These are phyloP conservation scores for Comarum palustre DNA, from an alignment of 306 rosid species.

Conservation along the genomic window DNA sequence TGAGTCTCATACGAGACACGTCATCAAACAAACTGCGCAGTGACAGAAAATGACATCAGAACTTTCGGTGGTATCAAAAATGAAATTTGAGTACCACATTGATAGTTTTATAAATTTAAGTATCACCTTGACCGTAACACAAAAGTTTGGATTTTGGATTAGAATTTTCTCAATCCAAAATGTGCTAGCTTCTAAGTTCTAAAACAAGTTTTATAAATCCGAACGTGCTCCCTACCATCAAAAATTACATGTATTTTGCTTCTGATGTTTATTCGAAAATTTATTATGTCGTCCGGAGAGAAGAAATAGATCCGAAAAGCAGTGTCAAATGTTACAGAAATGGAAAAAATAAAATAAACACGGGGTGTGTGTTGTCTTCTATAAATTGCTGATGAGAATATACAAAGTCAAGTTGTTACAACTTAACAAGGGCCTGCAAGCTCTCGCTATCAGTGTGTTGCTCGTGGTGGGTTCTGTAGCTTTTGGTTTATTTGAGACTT, in stretches of 20 bases:
- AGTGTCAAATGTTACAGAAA: neutral
- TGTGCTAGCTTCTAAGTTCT: constrained; percentile 12
- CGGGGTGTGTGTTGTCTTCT: neutral
- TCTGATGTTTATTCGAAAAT: neutral
- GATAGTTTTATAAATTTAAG: too few relatives aligned
- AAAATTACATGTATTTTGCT: neutral
- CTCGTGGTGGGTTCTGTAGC: constrained; percentile 30
- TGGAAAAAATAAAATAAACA: neutral
- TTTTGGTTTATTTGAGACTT: constrained; percentile 24
- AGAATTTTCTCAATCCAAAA: too few relatives aligned
- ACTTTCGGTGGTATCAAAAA: too few relatives aligned
- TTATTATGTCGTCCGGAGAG: neutral
- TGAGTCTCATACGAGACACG: too few relatives aligned
- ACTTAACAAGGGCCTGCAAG: constrained; percentile 30
- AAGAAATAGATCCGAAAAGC: neutral
- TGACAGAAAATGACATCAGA: too few relatives aligned
- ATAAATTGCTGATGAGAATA: neutral
- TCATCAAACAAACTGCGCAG: too few relatives aligned
- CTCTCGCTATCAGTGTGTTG: constrained; percentile 25
- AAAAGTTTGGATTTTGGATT: too few relatives aligned
- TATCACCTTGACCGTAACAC: too few relatives aligned
- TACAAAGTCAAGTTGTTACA: neutral
- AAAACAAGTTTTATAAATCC: neutral
- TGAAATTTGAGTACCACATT: too few relatives aligned
- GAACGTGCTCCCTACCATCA: constrained; percentile 26